A percentile compares a stretch with the other conserved stretches of the same genome.
phyloP scores from a whole-genome alignment of 2,329 filamentous ascomycete genomes.

The Sarocladium brachiariae region DNA sequence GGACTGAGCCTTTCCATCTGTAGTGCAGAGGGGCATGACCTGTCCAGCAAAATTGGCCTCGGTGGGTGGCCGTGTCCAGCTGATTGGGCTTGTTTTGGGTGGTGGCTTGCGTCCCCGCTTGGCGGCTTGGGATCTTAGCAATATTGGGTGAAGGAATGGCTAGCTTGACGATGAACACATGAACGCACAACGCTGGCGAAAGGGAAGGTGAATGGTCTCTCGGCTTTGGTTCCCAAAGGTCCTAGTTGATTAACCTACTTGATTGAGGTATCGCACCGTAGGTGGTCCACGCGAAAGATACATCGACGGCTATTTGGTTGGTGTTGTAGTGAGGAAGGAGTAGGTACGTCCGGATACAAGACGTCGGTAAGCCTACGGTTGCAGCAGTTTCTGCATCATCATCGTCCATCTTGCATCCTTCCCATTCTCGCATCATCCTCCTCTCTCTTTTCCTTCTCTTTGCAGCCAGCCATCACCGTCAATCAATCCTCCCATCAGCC shows the following conservation, averaged over 20 bases:
- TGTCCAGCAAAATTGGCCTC: background rate
- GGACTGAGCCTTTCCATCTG: too few relatives aligned
- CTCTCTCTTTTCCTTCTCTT: too few relatives aligned
- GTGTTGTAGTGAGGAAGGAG: too few relatives aligned
- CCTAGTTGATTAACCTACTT: too few relatives aligned
- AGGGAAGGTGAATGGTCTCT: background rate
- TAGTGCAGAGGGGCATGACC: background rate
- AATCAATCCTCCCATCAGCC: too few relatives aligned
- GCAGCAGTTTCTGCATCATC: background rate
- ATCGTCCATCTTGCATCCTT: background rate
- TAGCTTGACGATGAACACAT: slow-evolving; percentile 1
- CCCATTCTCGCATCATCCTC: background rate
- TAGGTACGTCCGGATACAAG: too few relatives aligned
- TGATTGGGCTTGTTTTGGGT: background rate
- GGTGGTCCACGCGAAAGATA: too few relatives aligned
- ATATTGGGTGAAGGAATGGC: background rate
- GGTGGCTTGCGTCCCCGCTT: slow-evolving; percentile 2
- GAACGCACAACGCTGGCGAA: background rate
- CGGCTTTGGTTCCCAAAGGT: too few relatives aligned
- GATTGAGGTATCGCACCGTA: too few relatives aligned
- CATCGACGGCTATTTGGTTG: too few relatives aligned
- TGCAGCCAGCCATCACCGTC: too few relatives aligned
- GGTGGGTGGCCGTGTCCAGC: slow-evolving; percentile 1
- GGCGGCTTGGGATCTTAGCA: slow-evolving; percentile 7
- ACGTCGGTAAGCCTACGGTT: background rate